A percentile compares a stretch with the other conserved stretches of the same genome.
Evolutionary conservation across 208 protist species (phyloP).

Genomic region (Crithidia bombi): DNA sequence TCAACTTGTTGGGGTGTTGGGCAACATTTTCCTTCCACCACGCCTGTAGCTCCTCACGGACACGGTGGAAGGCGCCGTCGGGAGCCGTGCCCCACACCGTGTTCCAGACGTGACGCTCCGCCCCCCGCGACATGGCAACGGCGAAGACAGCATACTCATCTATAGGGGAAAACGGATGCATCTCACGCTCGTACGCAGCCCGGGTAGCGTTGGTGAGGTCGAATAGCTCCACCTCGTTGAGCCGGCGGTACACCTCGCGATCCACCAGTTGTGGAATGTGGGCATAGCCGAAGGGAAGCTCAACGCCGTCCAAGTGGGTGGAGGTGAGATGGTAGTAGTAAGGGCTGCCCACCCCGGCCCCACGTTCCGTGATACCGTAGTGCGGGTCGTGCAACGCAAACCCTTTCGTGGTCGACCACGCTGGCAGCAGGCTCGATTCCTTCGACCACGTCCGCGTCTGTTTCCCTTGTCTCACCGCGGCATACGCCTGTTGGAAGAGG

Average conservation of each 20-base stretch:
- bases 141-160: conserved; percentile 33
- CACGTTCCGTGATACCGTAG: conserved; percentile 11
- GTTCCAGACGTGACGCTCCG: conserved; percentile 27
- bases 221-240: conserved; percentile 35
- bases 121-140: conserved; percentile 24
- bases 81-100: conserved; percentile 6
- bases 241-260: conserved; percentile 16
- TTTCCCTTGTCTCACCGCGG: background rate
- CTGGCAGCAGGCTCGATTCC: background rate
- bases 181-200: conserved; percentile 32
- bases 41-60: conserved; percentile 6
- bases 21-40: conserved; percentile 16
- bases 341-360: conserved; percentile 7
- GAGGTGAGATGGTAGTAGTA: conserved; percentile 34
- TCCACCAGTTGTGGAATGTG: conserved; percentile 35
- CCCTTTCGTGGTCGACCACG: conserved; percentile 13
- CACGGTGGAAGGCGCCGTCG: conserved; percentile 1
- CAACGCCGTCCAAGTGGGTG: conserved; percentile 27
- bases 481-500: conserved; percentile 4
- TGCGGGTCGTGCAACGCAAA: conserved; percentile 19
- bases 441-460: background rate
- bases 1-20: background rate
- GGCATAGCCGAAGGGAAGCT: conserved; percentile 30
- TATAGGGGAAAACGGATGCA: conserved; percentile 29
- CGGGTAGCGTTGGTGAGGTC: conserved; percentile 31